Evolutionary conservation across 441 rosid genomes (phyloP), one percentile per base, ranked within the genome.

Genomic region (Jatropha multifida): DNA sequence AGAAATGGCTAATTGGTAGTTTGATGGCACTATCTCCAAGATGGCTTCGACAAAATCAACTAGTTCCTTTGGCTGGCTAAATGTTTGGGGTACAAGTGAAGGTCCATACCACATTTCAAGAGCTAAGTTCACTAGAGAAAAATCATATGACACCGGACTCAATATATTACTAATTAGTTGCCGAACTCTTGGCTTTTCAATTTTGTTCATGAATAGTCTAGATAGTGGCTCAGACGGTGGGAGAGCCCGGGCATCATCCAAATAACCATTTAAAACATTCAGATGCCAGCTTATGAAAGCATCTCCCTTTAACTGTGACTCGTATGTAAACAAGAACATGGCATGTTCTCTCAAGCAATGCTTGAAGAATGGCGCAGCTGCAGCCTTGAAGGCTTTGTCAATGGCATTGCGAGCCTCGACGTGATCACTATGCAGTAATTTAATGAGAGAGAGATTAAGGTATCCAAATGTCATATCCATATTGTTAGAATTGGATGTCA

Each of bases 31-130:
- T 64, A 91, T 65, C 69, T 86, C 93, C 83, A 94, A 68, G 72
- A 90, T 75, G 38, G 88, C 80, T 85, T 96, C 98, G 5, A 96
- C 97, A 79, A 89, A 89, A 81, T 94, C 93, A 51, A 91, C 99
- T 56, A 92, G 73, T 73, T 91, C 92, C 77, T 88, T 84, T 58
- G 85, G 74, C 76, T 87, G 83, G 61, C 79, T 76, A 48, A 86
- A 81, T 72, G 79, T 82, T 63, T 68, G 85, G 18, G 97, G 97
- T 64, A 96, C 64, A 75, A 96, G 96, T 67, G 89, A 84, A 32
- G 94, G 92, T 41, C 97, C 97, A 65, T 88, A 82, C 93, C 95
- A 89, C 26, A 81, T 91, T 77, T 90, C 97, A 74, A 92, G 97
- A 72, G 79, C 90, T 55, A 74, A 37, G 81, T 93, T 92, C 77